Evolutionary conservation across 176 grass and related monocot genomes (phyloP).

Genomic region (Eremochloa ophiuroides): DNA sequence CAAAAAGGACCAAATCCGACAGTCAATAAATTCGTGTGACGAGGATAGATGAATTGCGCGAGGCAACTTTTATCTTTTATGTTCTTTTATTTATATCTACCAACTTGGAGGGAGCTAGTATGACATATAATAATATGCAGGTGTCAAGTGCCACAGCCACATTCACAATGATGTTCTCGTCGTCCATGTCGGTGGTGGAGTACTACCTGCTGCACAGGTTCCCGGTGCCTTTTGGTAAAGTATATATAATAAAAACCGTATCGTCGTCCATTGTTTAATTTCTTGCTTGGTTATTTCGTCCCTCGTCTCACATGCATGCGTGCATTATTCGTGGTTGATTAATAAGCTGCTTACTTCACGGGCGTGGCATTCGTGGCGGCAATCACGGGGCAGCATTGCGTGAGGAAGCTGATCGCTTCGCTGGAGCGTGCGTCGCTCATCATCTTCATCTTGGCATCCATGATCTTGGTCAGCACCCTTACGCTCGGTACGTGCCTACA

Average conservation of each 20-base stretch:
- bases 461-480: conserved; percentile 59
- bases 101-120: no score
- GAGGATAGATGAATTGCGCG: no score
- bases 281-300: no score
- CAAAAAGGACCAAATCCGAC: no score
- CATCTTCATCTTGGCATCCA: conserved; percentile 68
- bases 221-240: conserved; percentile 70
- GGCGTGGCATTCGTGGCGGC: conserved; percentile 39
- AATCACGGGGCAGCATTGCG: conserved; percentile 38
- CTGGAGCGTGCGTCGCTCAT: conserved; percentile 64
- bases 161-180: conserved; percentile 93
- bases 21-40: no score
- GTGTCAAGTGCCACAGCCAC: conserved; percentile 81
- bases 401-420: conserved; percentile 51
- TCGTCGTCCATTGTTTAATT: no score
- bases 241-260: no score
- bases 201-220: conserved; percentile 73
- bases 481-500: conserved; percentile 45
- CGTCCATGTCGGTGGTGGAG: conserved; percentile 71
- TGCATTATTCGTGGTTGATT: no score
- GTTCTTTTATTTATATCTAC: no score
- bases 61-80: no score
- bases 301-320: no score
- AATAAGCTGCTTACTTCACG: conserved; percentile 58
- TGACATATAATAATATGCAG: no score